These are phyloP conservation scores for Copromyces sp. DNA, from an alignment of 495 filamentous ascomycete species.

Conservation along the genomic window DNA sequence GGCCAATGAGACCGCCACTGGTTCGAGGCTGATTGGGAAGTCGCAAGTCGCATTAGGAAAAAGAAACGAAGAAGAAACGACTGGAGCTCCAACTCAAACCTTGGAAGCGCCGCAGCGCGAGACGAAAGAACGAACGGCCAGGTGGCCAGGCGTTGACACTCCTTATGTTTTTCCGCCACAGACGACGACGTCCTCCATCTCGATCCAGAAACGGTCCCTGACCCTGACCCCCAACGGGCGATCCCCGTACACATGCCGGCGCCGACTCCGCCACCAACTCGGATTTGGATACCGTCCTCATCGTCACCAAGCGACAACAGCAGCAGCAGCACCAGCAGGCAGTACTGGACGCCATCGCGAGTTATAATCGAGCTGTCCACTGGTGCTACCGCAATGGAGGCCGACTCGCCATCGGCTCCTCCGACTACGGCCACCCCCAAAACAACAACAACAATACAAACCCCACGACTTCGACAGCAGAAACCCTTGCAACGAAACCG, in stretches of 20 bases:
- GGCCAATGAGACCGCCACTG: background rate
- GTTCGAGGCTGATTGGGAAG: background rate
- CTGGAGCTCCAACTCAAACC: background rate
- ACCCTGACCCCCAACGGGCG: background rate
- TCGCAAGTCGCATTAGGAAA: background rate
- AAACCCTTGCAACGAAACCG: slow-evolving; percentile 9
- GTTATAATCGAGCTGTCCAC: background rate
- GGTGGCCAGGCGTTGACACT: background rate
- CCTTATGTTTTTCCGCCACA: background rate
- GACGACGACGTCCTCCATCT: background rate
- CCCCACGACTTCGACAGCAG: slow-evolving; percentile 16
- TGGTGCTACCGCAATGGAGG: slow-evolving; percentile 17
- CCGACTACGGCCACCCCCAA: background rate
- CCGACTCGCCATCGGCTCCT: slow-evolving; percentile 14
- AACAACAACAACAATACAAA: slow-evolving; percentile 2
- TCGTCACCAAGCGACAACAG: background rate
- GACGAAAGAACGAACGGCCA: background rate
- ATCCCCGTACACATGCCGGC: background rate
- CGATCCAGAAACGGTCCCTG: background rate
- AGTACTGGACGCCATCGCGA: background rate
- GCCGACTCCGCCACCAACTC: background rate
- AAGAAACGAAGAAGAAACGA: background rate
- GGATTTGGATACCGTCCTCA: background rate
- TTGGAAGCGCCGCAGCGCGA: background rate
- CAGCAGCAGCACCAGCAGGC: background rate